phyloP scores from a whole-genome alignment of 768 basidiomycete species.

The Lepiota venenata region DNA sequence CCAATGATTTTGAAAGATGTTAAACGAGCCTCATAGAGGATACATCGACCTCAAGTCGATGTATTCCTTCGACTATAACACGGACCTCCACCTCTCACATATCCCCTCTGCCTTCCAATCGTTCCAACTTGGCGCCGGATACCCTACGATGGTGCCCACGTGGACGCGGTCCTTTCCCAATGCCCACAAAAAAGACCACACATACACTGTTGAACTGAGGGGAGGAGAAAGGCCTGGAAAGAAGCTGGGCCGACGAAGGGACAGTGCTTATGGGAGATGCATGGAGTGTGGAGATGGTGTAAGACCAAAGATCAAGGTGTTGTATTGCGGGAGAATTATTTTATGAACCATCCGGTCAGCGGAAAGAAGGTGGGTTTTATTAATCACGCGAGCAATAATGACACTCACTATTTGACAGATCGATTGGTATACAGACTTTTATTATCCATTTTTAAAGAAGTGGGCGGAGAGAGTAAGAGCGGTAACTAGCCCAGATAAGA shows the following conservation, averaged over 20 bases:
- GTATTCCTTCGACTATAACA: constrained; percentile 89
- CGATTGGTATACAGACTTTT: constrained; percentile 86
- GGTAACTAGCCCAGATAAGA: constrained; percentile 46
- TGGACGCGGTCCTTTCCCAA: constrained; percentile 88
- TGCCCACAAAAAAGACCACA: constrained; percentile 71
- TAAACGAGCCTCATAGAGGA: constrained; percentile 95
- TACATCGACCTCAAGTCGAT: constrained; percentile 83
- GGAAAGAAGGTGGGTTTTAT: constrained; percentile 52
- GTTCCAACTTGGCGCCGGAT: constrained; percentile 89
- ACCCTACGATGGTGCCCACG: constrained; percentile 72
- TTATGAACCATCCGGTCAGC: constrained; percentile 62
- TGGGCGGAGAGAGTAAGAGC: constrained; percentile 64
- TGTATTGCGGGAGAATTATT: constrained; percentile 83
- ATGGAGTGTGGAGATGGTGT: constrained; percentile 94
- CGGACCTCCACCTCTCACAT: constrained; percentile 82
- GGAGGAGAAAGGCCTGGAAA: constrained; percentile 64
- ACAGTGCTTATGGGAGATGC: constrained; percentile 83
- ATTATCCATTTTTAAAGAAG: constrained; percentile 68
- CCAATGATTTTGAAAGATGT: constrained; percentile 46
- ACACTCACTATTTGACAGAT: constrained; percentile 38
- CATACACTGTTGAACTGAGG: constrained; percentile 57
- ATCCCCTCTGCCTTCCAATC: constrained; percentile 85
- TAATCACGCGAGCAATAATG: background rate
- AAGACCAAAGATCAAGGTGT: constrained; percentile 59
- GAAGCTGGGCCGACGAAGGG: constrained; percentile 69